These are phyloP conservation scores for Aureobasidium sp. DNA, from an alignment of 2,329 filamentous ascomycete genomes.

Conservation along the genomic window DNA sequence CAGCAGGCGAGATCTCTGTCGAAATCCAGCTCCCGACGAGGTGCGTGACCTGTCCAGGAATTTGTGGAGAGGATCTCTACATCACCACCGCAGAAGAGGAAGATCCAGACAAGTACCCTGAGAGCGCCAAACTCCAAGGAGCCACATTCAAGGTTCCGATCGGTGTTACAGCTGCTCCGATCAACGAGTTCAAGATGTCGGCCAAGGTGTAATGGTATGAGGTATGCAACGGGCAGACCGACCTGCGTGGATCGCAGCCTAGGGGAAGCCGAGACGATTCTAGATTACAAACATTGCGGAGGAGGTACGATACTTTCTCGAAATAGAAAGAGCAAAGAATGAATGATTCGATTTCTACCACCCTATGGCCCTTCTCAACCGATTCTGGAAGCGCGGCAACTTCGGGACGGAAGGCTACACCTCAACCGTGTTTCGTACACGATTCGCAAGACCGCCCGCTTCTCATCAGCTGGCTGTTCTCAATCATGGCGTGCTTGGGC, in stretches of 20 bases:
- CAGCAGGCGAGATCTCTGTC: slow-evolving; percentile 60
- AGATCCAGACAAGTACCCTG: slow-evolving; percentile 52
- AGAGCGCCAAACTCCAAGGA: slow-evolving; percentile 57
- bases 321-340: background rate
- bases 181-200: slow-evolving; percentile 52
- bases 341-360: background rate
- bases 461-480: background rate
- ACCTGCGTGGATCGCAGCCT: background rate
- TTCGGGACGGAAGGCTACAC: background rate
- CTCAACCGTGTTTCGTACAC: background rate
- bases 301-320: background rate
- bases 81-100: slow-evolving; percentile 71
- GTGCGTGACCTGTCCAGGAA: slow-evolving; percentile 72
- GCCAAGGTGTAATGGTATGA: slow-evolving; percentile 15
- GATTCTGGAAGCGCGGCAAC: slow-evolving; percentile 3
- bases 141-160: slow-evolving; percentile 70
- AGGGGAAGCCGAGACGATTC: background rate
- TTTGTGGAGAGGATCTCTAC: slow-evolving; percentile 64
- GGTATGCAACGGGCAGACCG: background rate
- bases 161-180: slow-evolving; percentile 55
- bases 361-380: background rate
- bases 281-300: background rate
- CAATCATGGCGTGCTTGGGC: background rate
- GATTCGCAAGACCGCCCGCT: background rate
- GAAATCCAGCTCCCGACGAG: slow-evolving; percentile 67